These are phyloP conservation scores for Lophiostoma macrostomum DNA, from an alignment of 495 filamentous ascomycete species.

Conservation along the genomic window DNA sequence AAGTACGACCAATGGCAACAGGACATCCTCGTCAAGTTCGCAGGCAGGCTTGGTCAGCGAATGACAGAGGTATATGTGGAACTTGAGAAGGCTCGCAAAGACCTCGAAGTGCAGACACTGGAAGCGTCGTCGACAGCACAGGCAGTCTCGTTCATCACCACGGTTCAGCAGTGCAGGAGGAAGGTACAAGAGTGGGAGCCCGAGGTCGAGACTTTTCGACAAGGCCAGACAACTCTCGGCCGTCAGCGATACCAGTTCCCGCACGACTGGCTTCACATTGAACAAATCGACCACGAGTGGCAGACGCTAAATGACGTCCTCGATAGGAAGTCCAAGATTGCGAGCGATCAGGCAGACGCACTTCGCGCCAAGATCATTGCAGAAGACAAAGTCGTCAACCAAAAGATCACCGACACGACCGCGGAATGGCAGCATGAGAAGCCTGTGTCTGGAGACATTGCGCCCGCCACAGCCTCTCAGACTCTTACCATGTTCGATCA, in stretches of 20 bases:
- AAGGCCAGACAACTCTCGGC: conserved; percentile 84
- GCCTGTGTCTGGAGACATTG: conserved; percentile 89
- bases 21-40: conserved; percentile 91
- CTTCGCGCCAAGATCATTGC: conserved; percentile 93
- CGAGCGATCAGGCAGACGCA: conserved; percentile 92
- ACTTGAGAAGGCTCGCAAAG: conserved; percentile 79
- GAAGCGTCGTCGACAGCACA: conserved; percentile 92
- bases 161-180: conserved; percentile 90
- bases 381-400: conserved; percentile 83
- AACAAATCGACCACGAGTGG: conserved; percentile 94
- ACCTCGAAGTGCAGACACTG: conserved; percentile 84
- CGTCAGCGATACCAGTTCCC: conserved; percentile 92
- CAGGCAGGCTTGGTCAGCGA: conserved; percentile 77
- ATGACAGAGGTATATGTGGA: conserved; percentile 88
- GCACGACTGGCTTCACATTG: conserved; percentile 86
- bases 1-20: conserved; percentile 99
- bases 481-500: conserved; percentile 77
- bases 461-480: conserved; percentile 77
- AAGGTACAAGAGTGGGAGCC: conserved; percentile 91
- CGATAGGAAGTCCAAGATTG: conserved; percentile 83
- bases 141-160: conserved; percentile 96
- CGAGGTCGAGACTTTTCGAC: conserved; percentile 90
- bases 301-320: conserved; percentile 84
- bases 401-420: conserved; percentile 81
- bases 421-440: conserved; percentile 91